Percentiles rank a stretch among this genome's conserved stretches.
phyloP scores from a whole-genome alignment of 176 grass and related monocot species.

The Lolium perenne region DNA sequence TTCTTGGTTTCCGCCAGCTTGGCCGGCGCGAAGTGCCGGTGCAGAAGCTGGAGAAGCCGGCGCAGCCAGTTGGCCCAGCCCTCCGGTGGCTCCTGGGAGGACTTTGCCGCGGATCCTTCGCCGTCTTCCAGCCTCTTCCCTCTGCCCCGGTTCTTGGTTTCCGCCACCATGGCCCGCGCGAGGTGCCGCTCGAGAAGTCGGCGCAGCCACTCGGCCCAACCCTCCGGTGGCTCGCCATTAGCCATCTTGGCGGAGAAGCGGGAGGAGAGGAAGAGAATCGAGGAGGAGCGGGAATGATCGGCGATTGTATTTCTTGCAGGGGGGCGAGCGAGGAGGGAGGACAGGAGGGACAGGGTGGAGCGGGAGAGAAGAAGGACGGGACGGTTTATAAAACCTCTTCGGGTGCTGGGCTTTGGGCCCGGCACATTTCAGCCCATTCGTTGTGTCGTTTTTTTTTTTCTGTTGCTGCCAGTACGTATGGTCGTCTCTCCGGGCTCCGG shows the following conservation, averaged over 20 bases:
- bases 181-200: not conserved
- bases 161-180: not conserved
- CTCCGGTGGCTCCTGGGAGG: not conserved
- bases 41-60: not conserved
- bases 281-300: not conserved
- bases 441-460: not conserved
- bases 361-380: not conserved
- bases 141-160: not conserved
- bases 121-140: not conserved
- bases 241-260: not conserved
- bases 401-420: not conserved
- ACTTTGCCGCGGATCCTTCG: too few species aligned
- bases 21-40: not conserved
- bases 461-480: not conserved
- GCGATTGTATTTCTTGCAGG: not conserved
- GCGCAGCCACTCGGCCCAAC: not conserved
- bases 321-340: not conserved
- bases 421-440: not conserved
- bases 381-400: not conserved
- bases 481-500: not conserved
- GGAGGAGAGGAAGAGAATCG: not conserved
- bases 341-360: not conserved
- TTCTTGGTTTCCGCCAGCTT: not conserved
- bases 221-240: not conserved
- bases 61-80: not conserved